Percentiles rank a stretch among this genome's conserved stretches.
These are phyloP conservation scores for Exophiala sp. DNA, from an alignment of 2,329 filamentous ascomycete species.

Conservation along the genomic window DNA sequence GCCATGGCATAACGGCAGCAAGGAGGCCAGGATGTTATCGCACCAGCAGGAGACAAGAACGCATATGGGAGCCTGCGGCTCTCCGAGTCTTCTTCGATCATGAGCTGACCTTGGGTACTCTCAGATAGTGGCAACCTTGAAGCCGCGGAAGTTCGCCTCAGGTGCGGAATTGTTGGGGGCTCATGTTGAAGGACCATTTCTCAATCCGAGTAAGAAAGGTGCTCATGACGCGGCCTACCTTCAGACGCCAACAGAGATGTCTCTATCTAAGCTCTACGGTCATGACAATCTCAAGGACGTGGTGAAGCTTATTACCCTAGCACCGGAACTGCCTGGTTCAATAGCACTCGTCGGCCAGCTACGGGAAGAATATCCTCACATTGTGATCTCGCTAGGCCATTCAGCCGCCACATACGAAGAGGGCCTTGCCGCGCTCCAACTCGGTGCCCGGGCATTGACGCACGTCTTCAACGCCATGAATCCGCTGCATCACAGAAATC, in stretches of 20 bases:
- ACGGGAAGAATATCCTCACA: constrained; percentile 34
- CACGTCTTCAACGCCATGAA: constrained; percentile 54
- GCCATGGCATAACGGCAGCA: too few species aligned
- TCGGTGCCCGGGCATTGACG: constrained; percentile 49
- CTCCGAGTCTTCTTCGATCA: neutral
- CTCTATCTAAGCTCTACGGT: constrained; percentile 44
- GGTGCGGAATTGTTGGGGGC: constrained; percentile 50
- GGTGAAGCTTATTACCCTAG: constrained; percentile 49
- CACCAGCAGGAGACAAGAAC: too few species aligned
- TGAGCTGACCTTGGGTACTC: neutral
- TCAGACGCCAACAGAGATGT: constrained; percentile 31
- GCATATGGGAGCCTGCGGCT: too few species aligned
- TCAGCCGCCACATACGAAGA: constrained; percentile 45
- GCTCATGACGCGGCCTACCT: constrained; percentile 48
- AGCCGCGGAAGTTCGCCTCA: constrained; percentile 33
- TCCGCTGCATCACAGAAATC: constrained; percentile 46
- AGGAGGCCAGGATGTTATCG: too few species aligned
- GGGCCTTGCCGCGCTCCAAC: constrained; percentile 42
- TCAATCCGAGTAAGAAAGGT: constrained; percentile 49
- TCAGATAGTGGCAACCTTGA: constrained; percentile 20
- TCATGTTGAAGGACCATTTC: constrained; percentile 53
- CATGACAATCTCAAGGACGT: constrained; percentile 35
- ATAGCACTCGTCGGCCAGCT: constrained; percentile 40
- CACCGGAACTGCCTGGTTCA: constrained; percentile 47
- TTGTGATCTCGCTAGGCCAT: constrained; percentile 48